phyloP scores from a whole-genome alignment of 345 rosid species.

The Erysimum cheiranthoides region DNA sequence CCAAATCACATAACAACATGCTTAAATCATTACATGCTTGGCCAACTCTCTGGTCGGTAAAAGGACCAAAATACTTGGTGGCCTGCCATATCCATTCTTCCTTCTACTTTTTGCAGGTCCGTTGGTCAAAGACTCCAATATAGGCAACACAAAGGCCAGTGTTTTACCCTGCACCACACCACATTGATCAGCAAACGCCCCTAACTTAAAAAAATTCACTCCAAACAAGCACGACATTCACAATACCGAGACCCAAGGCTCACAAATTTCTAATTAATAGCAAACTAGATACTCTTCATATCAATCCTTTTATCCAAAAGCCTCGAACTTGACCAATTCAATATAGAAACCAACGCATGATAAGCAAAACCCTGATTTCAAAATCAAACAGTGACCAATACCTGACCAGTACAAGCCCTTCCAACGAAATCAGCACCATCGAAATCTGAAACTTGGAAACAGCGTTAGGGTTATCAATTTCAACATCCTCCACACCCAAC shows the following conservation, averaged over 20 bases:
- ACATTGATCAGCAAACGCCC: slow-evolving; percentile 28
- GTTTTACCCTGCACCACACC: slow-evolving; percentile 72
- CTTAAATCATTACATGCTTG: too few relatives aligned
- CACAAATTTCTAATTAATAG: not conserved
- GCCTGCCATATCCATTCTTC: too few relatives aligned
- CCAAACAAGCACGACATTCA: not conserved
- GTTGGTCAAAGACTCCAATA: slow-evolving; percentile 85
- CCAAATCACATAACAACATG: not conserved
- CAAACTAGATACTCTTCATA: not conserved
- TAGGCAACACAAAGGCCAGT: slow-evolving; percentile 94
- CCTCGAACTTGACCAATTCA: slow-evolving; percentile 1
- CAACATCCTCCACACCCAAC: slow-evolving; percentile 51
- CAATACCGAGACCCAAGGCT: not conserved
- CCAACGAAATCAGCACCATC: slow-evolving; percentile 89
- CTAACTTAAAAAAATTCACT: not conserved
- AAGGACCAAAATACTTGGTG: too few relatives aligned
- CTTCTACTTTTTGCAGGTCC: too few relatives aligned
- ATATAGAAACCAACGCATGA: not conserved
- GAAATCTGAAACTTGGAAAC: slow-evolving; percentile 77
- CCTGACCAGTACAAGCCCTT: slow-evolving; percentile 97
- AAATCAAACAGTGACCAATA: slow-evolving; percentile 25
- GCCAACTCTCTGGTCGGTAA: too few relatives aligned
- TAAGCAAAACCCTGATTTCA: not conserved
- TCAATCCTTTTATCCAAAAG: not conserved
- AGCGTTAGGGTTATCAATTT: slow-evolving; percentile 68